These are phyloP conservation scores for Umbilicus rupestris DNA, from an alignment of 164 flowering plant genomes.

Conservation along the genomic window DNA sequence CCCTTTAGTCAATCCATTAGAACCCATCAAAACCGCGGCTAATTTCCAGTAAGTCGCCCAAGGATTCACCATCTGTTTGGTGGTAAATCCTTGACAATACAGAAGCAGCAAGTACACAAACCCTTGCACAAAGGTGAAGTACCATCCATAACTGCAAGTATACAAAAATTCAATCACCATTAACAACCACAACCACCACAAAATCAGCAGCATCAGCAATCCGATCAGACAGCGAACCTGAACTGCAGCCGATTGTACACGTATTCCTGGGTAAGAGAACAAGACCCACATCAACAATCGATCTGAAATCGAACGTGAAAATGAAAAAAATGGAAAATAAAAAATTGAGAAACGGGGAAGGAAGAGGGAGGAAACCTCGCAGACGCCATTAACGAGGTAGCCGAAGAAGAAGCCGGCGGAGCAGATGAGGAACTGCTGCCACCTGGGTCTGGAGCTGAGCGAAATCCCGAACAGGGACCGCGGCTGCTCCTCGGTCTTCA, in stretches of 20 bases:
- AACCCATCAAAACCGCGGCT: constrained; percentile 87
- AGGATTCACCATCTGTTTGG: constrained; percentile 84
- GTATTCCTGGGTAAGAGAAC: constrained; percentile 8
- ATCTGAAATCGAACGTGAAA: neutral
- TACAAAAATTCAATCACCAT: neutral
- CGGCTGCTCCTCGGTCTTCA: constrained; percentile 66
- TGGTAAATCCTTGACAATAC: constrained; percentile 70
- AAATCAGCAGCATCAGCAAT: neutral
- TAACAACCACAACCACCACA: neutral
- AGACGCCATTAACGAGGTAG: constrained; percentile 85
- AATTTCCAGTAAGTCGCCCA: constrained; percentile 71
- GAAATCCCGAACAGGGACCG: constrained; percentile 72
- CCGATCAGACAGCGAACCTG: constrained; percentile 1
- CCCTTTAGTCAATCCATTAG: constrained; percentile 87
- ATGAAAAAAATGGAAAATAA: neutral
- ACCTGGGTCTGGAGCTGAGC: constrained; percentile 51
- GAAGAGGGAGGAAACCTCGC: constrained; percentile 48
- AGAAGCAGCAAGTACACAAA: constrained; percentile 64
- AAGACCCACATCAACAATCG: neutral
- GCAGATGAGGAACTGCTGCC: constrained; percentile 80
- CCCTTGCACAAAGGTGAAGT: constrained; percentile 87
- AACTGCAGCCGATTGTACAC: constrained; percentile 14
- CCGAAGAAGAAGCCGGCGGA: constrained; percentile 95
- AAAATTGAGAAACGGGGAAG: neutral
- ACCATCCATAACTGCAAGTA: constrained; percentile 79